Evolutionary conservation across 768 basidiomycete genomes (phyloP).

Genomic region (Leucosporidium yakuticum): DNA sequence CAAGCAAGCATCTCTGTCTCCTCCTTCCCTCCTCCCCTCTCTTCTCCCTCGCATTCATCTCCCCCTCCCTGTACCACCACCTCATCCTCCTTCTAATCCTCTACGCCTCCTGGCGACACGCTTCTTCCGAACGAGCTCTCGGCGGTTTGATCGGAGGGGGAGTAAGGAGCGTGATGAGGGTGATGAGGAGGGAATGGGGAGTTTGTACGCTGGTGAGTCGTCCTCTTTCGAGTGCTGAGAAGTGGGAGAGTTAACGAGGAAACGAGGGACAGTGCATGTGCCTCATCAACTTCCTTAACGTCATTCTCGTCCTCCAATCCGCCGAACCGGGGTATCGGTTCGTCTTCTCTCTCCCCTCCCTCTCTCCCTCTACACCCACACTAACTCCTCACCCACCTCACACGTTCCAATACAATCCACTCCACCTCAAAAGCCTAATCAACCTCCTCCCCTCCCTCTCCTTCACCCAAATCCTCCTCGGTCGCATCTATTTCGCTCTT

Average conservation of each 20-base stretch:
- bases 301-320: conserved; percentile 16
- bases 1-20: conserved; percentile 14
- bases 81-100: conserved; percentile 21
- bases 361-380: not conserved
- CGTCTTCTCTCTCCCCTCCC: not conserved
- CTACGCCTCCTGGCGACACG: conserved; percentile 8
- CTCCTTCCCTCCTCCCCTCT: conserved; percentile 4
- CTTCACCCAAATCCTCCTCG: conserved; percentile 33
- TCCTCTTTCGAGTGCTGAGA: not conserved
- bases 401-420: too few relatives aligned
- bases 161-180: not conserved
- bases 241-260: not conserved
- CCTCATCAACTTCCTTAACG: conserved; percentile 27
- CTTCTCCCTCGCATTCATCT: conserved; percentile 25
- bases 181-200: conserved; percentile 18
- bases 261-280: conserved; percentile 16
- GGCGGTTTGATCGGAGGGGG: too few relatives aligned
- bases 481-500: conserved; percentile 22
- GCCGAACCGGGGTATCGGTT: conserved; percentile 4
- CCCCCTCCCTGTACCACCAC: conserved; percentile 21
- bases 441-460: conserved; percentile 17
- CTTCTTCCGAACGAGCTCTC: conserved; percentile 1
- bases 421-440: conserved; percentile 7
- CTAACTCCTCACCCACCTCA: not conserved
- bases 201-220: conserved; percentile 13